Base-by-base conservation (phyloP, 371 early-diverging fungal genomes). In the Mucor circinelloides region DNA sequence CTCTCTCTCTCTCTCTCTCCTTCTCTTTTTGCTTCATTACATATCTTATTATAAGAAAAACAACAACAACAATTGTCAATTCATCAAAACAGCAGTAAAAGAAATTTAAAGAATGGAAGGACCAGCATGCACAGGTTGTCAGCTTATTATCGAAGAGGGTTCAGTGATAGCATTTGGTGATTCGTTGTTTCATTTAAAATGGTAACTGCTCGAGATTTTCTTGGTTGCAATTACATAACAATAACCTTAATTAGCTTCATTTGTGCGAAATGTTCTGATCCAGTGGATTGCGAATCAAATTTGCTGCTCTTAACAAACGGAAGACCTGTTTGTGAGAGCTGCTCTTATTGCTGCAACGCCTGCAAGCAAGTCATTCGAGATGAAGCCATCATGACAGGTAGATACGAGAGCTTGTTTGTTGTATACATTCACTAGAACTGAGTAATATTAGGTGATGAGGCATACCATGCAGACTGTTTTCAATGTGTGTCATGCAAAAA, bases 381-480 rank as follows among this genome's bases (percentile, higher is more conserved):
- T 71, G 95, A 95, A 75, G 95, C 95, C 34, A 90, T 94, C 42
- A 91, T 92, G 80, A 95, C 94, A 36, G 92, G 91, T 85, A 46
- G 27, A 17, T 44, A 36, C 12, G 3, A 7, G 13, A 13, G 34
- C 34, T 9, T 36, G 34, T 34, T 34, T 34, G 25, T 2, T 17
- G 27, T 38, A 34, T 25, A 55, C n/a, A 48, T 30, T 42, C 8
- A 6, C 17, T 17, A 17, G 48, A 0, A 46, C 48, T 46, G 0
- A 21, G 48, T 15, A 46, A 2, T 6, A 19, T 21, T 68, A 90
- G 91, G 90, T 13, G 90, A 93, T 46, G 92, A 91, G 50, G 89
- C 94, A n/a, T 95, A 92, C 70, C 95, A 95, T 63, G 88, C 89
- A n/a, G 90, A 88, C 48, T 95, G 94, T 68, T 95, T 95, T 71